phyloP scores from a whole-genome alignment of 2,329 filamentous ascomycete species.

The Ceratocystis smalleyi region DNA sequence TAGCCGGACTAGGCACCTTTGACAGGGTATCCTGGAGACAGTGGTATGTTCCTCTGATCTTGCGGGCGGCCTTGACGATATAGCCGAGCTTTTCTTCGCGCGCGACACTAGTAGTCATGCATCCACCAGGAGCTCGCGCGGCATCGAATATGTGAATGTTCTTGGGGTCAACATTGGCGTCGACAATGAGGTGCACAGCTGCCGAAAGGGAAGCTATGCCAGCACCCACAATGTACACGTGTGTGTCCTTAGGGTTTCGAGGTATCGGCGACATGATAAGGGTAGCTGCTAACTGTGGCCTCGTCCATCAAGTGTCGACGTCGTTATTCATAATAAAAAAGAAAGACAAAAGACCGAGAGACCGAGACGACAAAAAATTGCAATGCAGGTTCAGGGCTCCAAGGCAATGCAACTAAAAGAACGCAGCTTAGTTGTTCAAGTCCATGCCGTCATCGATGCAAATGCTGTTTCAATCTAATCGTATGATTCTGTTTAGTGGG shows the following conservation, averaged over 20 bases:
- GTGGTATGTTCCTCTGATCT: constrained; percentile 24
- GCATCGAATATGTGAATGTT: constrained; percentile 26
- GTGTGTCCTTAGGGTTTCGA: constrained; percentile 15
- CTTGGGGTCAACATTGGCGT: constrained; percentile 23
- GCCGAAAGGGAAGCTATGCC: constrained; percentile 25
- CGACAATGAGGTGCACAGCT: constrained; percentile 25
- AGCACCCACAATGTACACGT: constrained; percentile 25
- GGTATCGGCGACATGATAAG: neutral
- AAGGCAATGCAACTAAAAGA: neutral
- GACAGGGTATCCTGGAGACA: constrained; percentile 22
- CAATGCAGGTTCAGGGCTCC: too few relatives aligned
- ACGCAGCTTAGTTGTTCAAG: too few relatives aligned
- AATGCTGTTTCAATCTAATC: neutral
- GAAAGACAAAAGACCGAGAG: neutral
- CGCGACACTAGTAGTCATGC: constrained; percentile 22
- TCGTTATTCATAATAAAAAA: neutral
- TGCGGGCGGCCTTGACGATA: constrained; percentile 24
- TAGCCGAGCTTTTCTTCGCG: constrained; percentile 23
- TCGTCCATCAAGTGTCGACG: neutral
- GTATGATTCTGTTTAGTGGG: neutral
- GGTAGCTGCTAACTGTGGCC: neutral
- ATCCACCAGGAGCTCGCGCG: constrained; percentile 22
- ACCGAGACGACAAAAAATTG: neutral
- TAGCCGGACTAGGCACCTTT: constrained; percentile 11
- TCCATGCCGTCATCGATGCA: neutral